Percentiles rank a stretch among this genome's conserved stretches.
Evolutionary conservation across 441 rosid species (phyloP).

Genomic region (Cnidoscolus chayamansa): DNA sequence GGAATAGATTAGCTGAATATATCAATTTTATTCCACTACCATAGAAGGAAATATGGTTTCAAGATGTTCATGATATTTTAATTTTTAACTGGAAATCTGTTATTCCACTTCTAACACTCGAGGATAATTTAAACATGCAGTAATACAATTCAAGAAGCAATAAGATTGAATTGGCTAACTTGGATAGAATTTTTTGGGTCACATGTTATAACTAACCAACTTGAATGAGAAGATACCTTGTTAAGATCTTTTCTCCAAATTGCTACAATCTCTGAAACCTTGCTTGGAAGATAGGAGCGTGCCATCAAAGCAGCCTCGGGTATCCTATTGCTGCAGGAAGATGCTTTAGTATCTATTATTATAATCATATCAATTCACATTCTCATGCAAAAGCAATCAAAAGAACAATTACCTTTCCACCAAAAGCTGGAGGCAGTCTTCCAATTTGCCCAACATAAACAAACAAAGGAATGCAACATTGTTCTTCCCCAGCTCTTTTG

Average conservation of each 20-base stretch:
- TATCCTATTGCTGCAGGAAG: slow-evolving; percentile 78
- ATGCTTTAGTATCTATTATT: slow-evolving; percentile 26
- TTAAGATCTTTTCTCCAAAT: slow-evolving; percentile 88
- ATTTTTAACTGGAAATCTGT: background rate
- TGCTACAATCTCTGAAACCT: slow-evolving; percentile 87
- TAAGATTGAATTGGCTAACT: too few species aligned
- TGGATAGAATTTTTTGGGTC: too few species aligned
- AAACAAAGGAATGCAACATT: slow-evolving; percentile 87
- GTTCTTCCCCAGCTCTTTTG: slow-evolving; percentile 92
- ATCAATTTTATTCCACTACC: background rate
- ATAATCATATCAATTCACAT: slow-evolving; percentile 12
- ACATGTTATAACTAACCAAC: slow-evolving; percentile 1
- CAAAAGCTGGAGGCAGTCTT: slow-evolving; percentile 89
- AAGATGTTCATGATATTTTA: background rate
- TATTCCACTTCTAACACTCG: background rate
- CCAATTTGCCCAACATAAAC: slow-evolving; percentile 90
- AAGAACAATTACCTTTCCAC: slow-evolving; percentile 62
- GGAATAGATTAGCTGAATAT: background rate
- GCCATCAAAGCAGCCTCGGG: slow-evolving; percentile 99
- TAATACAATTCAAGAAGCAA: background rate
- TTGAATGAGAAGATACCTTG: slow-evolving; percentile 54
- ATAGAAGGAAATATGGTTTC: background rate
- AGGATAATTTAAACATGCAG: background rate
- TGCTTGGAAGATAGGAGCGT: slow-evolving; percentile 94
- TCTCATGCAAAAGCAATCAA: slow-evolving; percentile 18